A percentile compares a stretch with the other conserved stretches of the same genome.
Evolutionary conservation across 805 yeast genomes (phyloP).

Genomic region (Debaryomyces castellii): DNA sequence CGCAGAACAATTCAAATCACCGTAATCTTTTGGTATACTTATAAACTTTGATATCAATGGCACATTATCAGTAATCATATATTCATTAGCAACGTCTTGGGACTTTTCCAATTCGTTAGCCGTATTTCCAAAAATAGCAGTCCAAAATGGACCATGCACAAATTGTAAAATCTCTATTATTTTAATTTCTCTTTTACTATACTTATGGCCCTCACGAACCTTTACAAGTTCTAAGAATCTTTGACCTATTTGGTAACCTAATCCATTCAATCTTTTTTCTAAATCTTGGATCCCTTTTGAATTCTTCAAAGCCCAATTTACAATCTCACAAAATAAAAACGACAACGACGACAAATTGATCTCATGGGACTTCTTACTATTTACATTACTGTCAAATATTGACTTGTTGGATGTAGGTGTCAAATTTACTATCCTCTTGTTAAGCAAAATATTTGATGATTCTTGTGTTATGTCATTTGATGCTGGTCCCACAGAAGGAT

Average conservation of each 20-base stretch:
- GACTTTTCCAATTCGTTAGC: conserved; percentile 77
- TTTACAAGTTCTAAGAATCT: conserved; percentile 68
- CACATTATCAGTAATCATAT: conserved; percentile 74
- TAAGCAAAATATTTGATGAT: conserved; percentile 34
- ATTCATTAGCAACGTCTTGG: conserved; percentile 65
- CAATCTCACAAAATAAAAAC: conserved; percentile 67
- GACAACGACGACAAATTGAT: conserved; percentile 67
- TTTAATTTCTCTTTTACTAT: conserved; percentile 64
- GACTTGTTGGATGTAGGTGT: conserved; percentile 37
- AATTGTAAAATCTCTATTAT: conserved; percentile 70
- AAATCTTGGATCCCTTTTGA: conserved; percentile 68
- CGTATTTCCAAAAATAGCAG: conserved; percentile 63
- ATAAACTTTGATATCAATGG: conserved; percentile 74
- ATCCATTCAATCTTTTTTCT: conserved; percentile 55
- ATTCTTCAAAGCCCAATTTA: conserved; percentile 60
- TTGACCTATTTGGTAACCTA: conserved; percentile 79
- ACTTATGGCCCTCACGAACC: conserved; percentile 59
- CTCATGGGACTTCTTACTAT: conserved; percentile 64
- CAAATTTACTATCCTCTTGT: conserved; percentile 28
- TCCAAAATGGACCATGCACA: conserved; percentile 74
- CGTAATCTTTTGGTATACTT: conserved; percentile 76
- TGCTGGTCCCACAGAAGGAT: conserved; percentile 42
- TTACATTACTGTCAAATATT: conserved; percentile 65
- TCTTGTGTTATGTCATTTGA: conserved; percentile 39
- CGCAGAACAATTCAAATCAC: conserved; percentile 76